These are phyloP conservation scores for Hydrangea macrophylla DNA, from an alignment of 148 eudicot genomes.

Conservation along the genomic window DNA sequence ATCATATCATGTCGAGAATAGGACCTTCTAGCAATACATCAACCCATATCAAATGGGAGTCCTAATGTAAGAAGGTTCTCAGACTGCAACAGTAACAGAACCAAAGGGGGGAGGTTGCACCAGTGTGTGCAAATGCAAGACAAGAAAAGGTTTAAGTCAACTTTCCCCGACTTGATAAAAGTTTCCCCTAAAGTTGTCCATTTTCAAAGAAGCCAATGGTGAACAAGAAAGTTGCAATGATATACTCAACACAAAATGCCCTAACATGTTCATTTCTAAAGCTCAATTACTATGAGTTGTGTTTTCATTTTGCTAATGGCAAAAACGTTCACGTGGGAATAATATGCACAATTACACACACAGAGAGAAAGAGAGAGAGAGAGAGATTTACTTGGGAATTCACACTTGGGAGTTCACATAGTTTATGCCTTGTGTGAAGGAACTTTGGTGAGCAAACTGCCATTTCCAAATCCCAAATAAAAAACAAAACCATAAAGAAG, in stretches of 20 bases:
- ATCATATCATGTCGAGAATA: no score
- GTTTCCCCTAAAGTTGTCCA: not conserved
- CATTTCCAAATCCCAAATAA: constrained; percentile 15
- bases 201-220: not conserved
- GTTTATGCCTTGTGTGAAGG: constrained; percentile 61
- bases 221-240: not conserved
- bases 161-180: not conserved
- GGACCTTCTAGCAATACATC: no score
- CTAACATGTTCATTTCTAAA: no score
- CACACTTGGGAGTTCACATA: constrained; percentile 60
- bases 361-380: constrained; percentile 7
- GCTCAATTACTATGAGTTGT: not conserved
- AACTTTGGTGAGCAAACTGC: constrained; percentile 76
- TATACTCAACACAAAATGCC: not conserved
- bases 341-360: no score
- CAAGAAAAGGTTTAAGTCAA: no score
- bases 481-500: constrained; percentile 7
- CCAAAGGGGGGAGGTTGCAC: no score
- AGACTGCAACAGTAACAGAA: no score
- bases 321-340: no score
- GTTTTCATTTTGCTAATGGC: not conserved
- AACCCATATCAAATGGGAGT: no score
- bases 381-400: constrained; percentile 23
- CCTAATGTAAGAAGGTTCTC: no score
- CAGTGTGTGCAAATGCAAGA: not conserved